Conservation (phyloP, 2,329 filamentous ascomycete genomes). For the Fusarium virguliforme region DNA sequence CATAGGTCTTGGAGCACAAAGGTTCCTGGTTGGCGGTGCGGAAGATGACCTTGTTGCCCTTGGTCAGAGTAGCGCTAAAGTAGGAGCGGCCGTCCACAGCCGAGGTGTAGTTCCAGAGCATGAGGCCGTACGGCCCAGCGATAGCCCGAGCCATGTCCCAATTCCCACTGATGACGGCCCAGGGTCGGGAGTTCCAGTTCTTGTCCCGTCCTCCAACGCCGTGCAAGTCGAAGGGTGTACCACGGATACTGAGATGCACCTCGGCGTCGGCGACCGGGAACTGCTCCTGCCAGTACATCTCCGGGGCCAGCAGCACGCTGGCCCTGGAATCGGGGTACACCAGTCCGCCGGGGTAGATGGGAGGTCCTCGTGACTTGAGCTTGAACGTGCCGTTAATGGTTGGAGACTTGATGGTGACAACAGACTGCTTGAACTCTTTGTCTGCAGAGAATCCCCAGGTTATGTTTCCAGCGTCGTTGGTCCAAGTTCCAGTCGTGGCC, state of each 20-base stretch:
- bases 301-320: constrained; percentile 23
- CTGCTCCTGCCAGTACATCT: constrained; percentile 33
- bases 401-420: constrained; percentile 39
- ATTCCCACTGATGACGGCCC: constrained; percentile 31
- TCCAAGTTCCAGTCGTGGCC: constrained; percentile 26
- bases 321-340: constrained; percentile 34
- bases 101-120: constrained; percentile 34
- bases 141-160: constrained; percentile 34
- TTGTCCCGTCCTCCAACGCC: constrained; percentile 34
- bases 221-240: constrained; percentile 25
- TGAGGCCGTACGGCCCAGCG: constrained; percentile 35
- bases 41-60: constrained; percentile 1
- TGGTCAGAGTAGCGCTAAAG: constrained; percentile 22
- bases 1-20: neutral
- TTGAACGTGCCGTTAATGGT: constrained; percentile 37
- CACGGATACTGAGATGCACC: constrained; percentile 25
- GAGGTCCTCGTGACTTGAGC: constrained; percentile 29
- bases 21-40: neutral
- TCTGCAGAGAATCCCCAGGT: constrained; percentile 34
- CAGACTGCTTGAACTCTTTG: constrained; percentile 29
- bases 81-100: constrained; percentile 24
- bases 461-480: constrained; percentile 15
- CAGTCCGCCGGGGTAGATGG: constrained; percentile 38
- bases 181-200: constrained; percentile 37
- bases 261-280: constrained; percentile 28